Base-by-base conservation (phyloP, 2,329 filamentous ascomycete genomes). In the Penicillium sp. region DNA sequence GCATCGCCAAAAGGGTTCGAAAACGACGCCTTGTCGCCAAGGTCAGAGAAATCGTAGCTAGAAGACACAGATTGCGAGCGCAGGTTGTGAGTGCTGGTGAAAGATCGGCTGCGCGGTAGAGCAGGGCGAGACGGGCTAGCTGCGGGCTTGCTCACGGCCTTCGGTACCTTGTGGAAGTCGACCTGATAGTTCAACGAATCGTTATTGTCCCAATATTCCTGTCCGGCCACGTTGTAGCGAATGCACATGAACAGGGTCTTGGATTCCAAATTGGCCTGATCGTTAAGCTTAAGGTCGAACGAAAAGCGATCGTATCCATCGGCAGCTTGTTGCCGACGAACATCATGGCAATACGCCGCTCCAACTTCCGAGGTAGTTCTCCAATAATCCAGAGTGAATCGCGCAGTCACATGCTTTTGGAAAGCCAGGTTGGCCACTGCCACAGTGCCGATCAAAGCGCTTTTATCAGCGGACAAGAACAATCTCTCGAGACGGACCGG, bases 371-470 rank as follows among this genome's bases (percentile, higher is more conserved):
- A 99, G 0, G 91, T 95, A 0, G 93, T 99, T 78, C 95, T 95
- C 93, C 93, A 99, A 73, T 95, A 93, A 70, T 99, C 93, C 39
- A 96, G 80, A 0, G 93, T 99, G 70, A 99, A 99, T 42, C 93
- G 84, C 68, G 89, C 92, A n/a, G 87, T 83, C 46, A 99, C 89
- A 5, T 78, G 71, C 73, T 99, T 99, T 46, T 91, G 81, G 73
- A 95, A 99, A 0, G 90, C 83, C 36, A 97, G 72, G 70, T 99
- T 99, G 66, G 86, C 84, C 18, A 95, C 91, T 7, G 84, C 87
- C 44, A 95, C 80, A 14, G 84, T 87, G 11, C 93, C 93, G 42
- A 95, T 79, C 57, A 99, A 74, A 1, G 80, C 88, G 73, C 92
- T 92, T 64, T 95, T 90, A 68, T 97, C 92, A 2, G 80, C 75